Evolutionary conservation across 2,329 filamentous ascomycete species (phyloP).

Genomic region (Pezizomycotina sp.): DNA sequence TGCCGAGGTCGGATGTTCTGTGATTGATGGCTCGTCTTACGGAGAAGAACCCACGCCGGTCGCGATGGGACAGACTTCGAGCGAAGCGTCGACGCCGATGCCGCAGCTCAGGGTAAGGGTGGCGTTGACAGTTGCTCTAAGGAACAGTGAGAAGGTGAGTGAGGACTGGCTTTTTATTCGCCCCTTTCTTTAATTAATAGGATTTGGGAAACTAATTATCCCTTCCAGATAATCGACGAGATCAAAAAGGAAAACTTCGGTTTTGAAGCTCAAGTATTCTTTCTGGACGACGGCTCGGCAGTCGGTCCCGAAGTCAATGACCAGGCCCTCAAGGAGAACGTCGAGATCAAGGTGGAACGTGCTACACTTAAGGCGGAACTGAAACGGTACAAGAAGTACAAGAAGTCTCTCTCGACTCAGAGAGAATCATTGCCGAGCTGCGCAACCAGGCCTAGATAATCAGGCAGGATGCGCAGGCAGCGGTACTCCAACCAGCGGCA

Average conservation of each 20-base stretch:
- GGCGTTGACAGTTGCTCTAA: slow-evolving; percentile 68
- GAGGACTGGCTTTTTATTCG: neutral
- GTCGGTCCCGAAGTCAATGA: slow-evolving; percentile 80
- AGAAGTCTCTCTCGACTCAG: slow-evolving; percentile 69
- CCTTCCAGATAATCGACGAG: slow-evolving; percentile 59
- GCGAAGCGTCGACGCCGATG: slow-evolving; percentile 66
- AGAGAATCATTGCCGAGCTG: slow-evolving; percentile 73
- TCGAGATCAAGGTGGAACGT: slow-evolving; percentile 83
- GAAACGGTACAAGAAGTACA: slow-evolving; percentile 74
- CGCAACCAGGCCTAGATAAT: slow-evolving; percentile 65
- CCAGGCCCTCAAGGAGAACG: slow-evolving; percentile 63
- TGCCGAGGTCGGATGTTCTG: slow-evolving; percentile 55
- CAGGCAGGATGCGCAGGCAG: slow-evolving; percentile 62
- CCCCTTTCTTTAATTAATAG: slow-evolving; percentile 18
- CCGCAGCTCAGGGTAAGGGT: slow-evolving; percentile 46
- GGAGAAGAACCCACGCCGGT: slow-evolving; percentile 53
- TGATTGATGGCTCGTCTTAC: slow-evolving; percentile 46
- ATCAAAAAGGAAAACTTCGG: slow-evolving; percentile 98
- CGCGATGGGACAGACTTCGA: slow-evolving; percentile 56
- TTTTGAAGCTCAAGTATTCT: slow-evolving; percentile 91
- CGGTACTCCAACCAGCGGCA: slow-evolving; percentile 55
- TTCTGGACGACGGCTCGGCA: slow-evolving; percentile 74
- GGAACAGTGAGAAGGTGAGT: slow-evolving; percentile 75
- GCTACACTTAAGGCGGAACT: slow-evolving; percentile 80
- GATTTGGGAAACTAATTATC: neutral